Conservation (phyloP, 768 basidiomycete species). For the Collybiopsis luxurians region DNA sequence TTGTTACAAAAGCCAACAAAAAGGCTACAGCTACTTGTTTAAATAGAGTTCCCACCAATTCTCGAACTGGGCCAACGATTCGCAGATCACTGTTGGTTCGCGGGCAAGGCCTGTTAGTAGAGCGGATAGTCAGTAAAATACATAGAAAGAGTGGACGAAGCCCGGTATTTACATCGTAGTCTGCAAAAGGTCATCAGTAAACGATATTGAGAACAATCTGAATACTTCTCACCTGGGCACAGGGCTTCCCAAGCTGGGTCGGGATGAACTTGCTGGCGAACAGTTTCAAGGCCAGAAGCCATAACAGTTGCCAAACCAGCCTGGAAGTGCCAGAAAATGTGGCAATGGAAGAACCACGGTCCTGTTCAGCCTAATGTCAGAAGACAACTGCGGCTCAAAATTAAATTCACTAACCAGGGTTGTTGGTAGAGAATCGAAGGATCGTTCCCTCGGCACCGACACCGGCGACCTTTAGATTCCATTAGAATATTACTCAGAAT, state of each 20-base stretch:
- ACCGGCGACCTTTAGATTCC: slow-evolving; percentile 12
- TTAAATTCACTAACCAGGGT: slow-evolving; percentile 34
- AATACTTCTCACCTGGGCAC: slow-evolving; percentile 17
- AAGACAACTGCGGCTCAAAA: neutral
- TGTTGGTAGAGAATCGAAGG: slow-evolving; percentile 55
- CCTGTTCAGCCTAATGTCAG: slow-evolving; percentile 12
- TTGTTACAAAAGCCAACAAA: neutral
- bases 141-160: too few species aligned
- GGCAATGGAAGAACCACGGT: slow-evolving; percentile 29
- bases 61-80: too few species aligned
- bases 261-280: slow-evolving; percentile 14
- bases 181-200: too few species aligned
- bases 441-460: slow-evolving; percentile 22
- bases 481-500: too few species aligned
- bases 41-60: neutral
- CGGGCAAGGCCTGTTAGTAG: slow-evolving; percentile 12
- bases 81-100: slow-evolving; percentile 4
- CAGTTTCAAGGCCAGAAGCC: slow-evolving; percentile 25
- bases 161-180: too few species aligned
- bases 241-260: slow-evolving; percentile 20
- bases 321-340: slow-evolving; percentile 38
- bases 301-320: slow-evolving; percentile 42
- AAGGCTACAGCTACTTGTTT: neutral
- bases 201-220: too few species aligned
- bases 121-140: too few species aligned